Evolutionary conservation across 2,329 filamentous ascomycete genomes (phyloP), one percentile per base, ranked within the genome.

Genomic region (Fusarium xylarioides): DNA sequence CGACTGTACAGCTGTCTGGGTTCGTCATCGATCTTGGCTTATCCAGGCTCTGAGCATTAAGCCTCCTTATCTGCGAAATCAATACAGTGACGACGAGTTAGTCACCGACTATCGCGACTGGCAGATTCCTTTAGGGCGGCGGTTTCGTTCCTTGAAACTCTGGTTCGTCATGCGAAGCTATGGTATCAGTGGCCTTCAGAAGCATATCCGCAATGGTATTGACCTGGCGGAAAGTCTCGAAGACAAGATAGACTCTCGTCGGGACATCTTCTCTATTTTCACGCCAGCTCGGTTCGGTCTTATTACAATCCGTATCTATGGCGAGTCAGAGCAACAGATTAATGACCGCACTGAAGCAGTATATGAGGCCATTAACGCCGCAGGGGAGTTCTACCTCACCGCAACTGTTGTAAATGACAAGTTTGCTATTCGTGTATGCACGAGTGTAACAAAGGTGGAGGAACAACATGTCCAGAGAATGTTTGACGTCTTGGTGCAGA

Each of bases 101-200:
- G 95, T 98, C 2, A 97, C 94, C 30, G 95, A 98, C 82, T 98
- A 97, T 85, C 90, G 95, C 52, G 95, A 98, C 86, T 98, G 95
- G 95, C 95, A 97, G 83, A 97, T 98, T 77, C 95, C 95, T 1
- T 90, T 98, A 1, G 95, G 95, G 14, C 88, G 95, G 6, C 88
- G 95, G 21, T 98, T 98, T 87, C 89, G 95, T 68, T 91, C 92
- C 6, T 84, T 98, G 65, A 98, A 98, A 85, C 91, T 97, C 71
- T 98, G 95, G 95, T 98, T 98, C 80, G 95, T 98, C 12, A 85
- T 98, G 77, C 88, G 95, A 49, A 91, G 89, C 47, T 97, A 95
- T 79, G 95, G 95, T 53, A 84, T 97, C 57, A 86, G 87, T 35
- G 95, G 95, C 0, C 82, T 98, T 78, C 91, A 91, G 75, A 87